Conservation (phyloP, 495 filamentous ascomycete genomes). For the Pseudomonodictys pantanalensis region DNA sequence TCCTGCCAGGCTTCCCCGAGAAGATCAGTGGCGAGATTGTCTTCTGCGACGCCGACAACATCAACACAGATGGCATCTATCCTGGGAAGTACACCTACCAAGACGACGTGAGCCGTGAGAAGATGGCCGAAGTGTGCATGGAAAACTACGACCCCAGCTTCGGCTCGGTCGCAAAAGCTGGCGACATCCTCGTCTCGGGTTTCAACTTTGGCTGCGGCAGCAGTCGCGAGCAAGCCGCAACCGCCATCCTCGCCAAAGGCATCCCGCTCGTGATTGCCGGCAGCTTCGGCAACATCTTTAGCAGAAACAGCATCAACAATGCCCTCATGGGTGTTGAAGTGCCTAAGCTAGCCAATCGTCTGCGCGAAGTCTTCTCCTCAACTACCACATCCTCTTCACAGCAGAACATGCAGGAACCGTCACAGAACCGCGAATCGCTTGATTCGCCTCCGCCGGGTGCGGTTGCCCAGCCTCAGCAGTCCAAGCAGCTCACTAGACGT, state of each 20-base stretch:
- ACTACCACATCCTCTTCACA: conserved; percentile 1
- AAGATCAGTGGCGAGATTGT: conserved; percentile 65
- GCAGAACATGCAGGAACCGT: conserved; percentile 39
- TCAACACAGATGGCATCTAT: conserved; percentile 83
- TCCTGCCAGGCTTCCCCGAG: conserved; percentile 69
- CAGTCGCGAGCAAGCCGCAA: conserved; percentile 85
- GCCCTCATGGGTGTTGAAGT: conserved; percentile 82
- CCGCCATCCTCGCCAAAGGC: conserved; percentile 78
- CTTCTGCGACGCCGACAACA: conserved; percentile 69
- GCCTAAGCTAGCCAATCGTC: conserved; percentile 64
- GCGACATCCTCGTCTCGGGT: conserved; percentile 80
- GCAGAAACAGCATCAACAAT: conserved; percentile 88
- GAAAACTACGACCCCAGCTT: conserved; percentile 84
- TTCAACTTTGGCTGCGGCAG: conserved; percentile 89
- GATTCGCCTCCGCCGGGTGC: conserved; percentile 48
- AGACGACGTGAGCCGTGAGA: conserved; percentile 69
- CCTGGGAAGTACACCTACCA: conserved; percentile 89
- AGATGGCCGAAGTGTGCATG: conserved; percentile 90
- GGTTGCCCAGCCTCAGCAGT: conserved; percentile 33
- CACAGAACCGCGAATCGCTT: conserved; percentile 33
- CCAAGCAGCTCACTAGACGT: conserved; percentile 67
- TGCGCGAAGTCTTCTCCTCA: conserved; percentile 61
- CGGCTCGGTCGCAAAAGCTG: conserved; percentile 52
- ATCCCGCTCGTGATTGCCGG: conserved; percentile 83
- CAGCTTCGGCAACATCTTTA: conserved; percentile 88